Conservation (phyloP, 139 green algal species). For the Desmodesmus armatus region DNA sequence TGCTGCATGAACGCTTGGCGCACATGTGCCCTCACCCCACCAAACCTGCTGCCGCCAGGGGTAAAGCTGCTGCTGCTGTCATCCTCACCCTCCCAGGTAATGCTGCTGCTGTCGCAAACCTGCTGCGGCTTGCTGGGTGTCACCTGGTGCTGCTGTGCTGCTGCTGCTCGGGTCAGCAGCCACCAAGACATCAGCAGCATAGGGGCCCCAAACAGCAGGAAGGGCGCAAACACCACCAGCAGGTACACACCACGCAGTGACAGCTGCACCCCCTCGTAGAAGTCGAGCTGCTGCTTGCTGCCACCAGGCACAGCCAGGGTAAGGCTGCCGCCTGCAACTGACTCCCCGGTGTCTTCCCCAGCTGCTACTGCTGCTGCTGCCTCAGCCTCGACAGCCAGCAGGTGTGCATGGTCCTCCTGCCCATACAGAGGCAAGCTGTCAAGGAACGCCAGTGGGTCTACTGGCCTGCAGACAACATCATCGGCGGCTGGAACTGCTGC, state of each 20-base stretch:
- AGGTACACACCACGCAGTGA: slow-evolving; percentile 61
- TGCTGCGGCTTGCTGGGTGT: neutral
- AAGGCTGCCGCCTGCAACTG: neutral
- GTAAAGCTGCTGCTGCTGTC: neutral
- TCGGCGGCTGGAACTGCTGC: slow-evolving; percentile 11
- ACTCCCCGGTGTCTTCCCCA: neutral
- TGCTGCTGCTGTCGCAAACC: slow-evolving; percentile 6
- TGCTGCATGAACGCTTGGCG: neutral
- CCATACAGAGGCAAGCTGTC: slow-evolving; percentile 71
- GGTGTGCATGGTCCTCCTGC: slow-evolving; percentile 60
- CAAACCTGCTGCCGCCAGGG: no score
- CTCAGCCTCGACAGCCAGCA: neutral
- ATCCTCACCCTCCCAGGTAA: neutral
- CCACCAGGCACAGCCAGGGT: neutral
- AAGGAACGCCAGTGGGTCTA: slow-evolving; percentile 41
- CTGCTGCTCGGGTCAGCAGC: neutral
- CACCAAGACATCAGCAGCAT: slow-evolving; percentile 65
- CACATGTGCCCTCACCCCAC: neutral
- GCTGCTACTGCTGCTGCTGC: neutral
- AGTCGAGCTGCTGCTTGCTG: neutral
- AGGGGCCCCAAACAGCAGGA: slow-evolving; percentile 66
- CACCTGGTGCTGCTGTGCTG: slow-evolving; percentile 30
- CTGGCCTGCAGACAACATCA: no score
- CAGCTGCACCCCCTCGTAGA: slow-evolving; percentile 47
- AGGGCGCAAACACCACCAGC: slow-evolving; percentile 72